phyloP scores from a whole-genome alignment of 805 yeast genomes.

The Yamadazyma insecticola region DNA sequence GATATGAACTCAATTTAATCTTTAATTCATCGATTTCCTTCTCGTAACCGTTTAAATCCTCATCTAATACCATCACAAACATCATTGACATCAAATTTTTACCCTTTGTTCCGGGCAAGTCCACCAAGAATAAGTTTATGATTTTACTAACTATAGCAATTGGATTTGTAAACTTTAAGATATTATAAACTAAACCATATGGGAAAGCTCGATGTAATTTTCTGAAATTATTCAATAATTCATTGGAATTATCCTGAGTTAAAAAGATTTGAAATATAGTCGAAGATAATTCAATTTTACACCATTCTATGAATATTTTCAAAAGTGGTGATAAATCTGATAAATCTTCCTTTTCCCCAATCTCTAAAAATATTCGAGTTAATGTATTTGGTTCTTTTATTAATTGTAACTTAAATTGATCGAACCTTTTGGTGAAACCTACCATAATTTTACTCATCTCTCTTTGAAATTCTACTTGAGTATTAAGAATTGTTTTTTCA shows the following conservation, averaged over 20 bases:
- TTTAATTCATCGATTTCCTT: conserved; percentile 32
- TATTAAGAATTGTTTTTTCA: conserved; percentile 52
- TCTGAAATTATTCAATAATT: conserved; percentile 64
- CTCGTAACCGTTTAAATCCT: conserved; percentile 13
- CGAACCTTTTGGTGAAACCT: conserved; percentile 52
- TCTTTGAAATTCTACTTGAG: conserved; percentile 69
- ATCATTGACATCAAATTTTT: conserved; percentile 60
- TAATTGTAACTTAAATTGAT: conserved; percentile 52
- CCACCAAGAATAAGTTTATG: conserved; percentile 71
- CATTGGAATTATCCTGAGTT: conserved; percentile 78
- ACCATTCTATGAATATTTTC: conserved; percentile 72
- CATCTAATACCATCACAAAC: conserved; percentile 48
- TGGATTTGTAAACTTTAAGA: conserved; percentile 82
- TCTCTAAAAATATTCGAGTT: conserved; percentile 57
- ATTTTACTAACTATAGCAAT: conserved; percentile 74
- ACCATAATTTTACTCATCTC: conserved; percentile 57
- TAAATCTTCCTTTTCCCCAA: conserved; percentile 51
- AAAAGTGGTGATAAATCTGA: conserved; percentile 62
- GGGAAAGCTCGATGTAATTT: conserved; percentile 78
- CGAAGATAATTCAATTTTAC: conserved; percentile 77
- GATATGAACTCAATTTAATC: conserved; percentile 19
- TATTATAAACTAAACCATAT: conserved; percentile 68
- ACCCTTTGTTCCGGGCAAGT: conserved; percentile 27
- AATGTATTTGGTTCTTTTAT: conserved; percentile 52
- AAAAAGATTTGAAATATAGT: conserved; percentile 76